Evolutionary conservation across 2,329 filamentous ascomycete genomes (phyloP), one percentile per base, ranked within the genome.

Genomic region (Thelonectria discophora): DNA sequence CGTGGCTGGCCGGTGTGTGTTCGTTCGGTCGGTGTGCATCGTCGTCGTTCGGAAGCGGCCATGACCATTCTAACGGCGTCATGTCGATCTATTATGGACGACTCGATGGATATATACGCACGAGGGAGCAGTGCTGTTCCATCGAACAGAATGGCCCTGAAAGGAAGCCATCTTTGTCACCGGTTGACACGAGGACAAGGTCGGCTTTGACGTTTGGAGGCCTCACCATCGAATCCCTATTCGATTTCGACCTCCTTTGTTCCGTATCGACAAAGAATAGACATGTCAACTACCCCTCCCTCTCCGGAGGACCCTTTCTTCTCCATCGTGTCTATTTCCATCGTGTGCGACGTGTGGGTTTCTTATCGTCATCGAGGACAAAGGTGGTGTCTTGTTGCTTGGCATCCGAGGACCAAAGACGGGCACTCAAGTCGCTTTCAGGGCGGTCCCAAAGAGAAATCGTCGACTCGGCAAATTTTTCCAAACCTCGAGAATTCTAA

Each of bases 21-120:
- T 64, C 46, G 46, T 8, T 55, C 53, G 37, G 15, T 70, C 49
- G 62, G 42, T 51, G 17, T 56, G 13, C 34, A 50, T 58, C 27
- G 39, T 60, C 34, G 43, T 58, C 27, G 39, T 60, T 59, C 50
- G 58, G 20, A 32, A 27, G 34, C 3, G 21, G 52, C 40, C 47
- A 47, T 56, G 40, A 47, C 20, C 15, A 32, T 37, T 39, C 7
- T 13, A 15, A 32, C 11, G 18, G 8, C n/a, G 27, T 53, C 10
- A 18, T 32, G 48, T 59, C 47, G 32, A 37, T 24, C 24, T 55
- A 58, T 67, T 37, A 50, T 18, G 42, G 20, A 30, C 45, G 34
- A 13, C 24, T 52, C 17, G 67, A 58, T 58, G 45, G 30, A 32
- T 43, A 56, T 51, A 24, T 56, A 60, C 43, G 32, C 48, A 42